These are phyloP conservation scores for Fusarium sp. DNA, from an alignment of 2,329 filamentous ascomycete genomes.

Conservation along the genomic window DNA sequence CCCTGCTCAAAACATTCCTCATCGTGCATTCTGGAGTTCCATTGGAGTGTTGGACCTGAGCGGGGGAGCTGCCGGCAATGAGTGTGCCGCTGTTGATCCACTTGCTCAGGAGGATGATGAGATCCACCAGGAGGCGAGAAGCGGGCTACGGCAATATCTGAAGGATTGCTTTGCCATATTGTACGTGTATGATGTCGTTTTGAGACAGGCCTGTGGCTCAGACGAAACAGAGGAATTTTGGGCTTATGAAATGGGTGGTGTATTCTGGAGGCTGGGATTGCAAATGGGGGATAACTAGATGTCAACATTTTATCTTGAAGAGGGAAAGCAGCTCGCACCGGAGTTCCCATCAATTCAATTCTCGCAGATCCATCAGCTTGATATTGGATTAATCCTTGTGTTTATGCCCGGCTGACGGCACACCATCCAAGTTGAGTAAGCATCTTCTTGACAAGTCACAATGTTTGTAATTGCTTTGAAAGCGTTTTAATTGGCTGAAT, in stretches of 20 bases:
- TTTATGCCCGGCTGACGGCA: neutral
- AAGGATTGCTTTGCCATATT: conserved; percentile 18
- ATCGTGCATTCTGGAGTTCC: conserved; percentile 11
- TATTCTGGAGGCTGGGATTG: neutral
- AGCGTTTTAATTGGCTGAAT: conserved; percentile 3
- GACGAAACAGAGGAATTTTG: neutral
- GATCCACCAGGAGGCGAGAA: neutral
- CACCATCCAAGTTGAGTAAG: neutral
- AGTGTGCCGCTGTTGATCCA: neutral
- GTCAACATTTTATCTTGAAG: neutral
- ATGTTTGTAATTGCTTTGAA: conserved; percentile 6
- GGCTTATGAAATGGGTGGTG: neutral
- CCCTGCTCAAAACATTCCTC: conserved; percentile 10
- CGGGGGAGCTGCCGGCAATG: neutral
- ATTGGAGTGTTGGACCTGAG: neutral
- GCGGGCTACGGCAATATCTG: neutral
- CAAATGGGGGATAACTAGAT: neutral
- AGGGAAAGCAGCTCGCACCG: neutral
- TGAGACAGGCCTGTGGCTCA: neutral
- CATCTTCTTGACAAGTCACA: neutral
- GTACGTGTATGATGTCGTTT: conserved; percentile 4
- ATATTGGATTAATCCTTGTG: neutral
- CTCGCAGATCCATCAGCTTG: neutral
- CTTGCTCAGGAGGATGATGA: neutral
- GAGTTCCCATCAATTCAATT: neutral